These are phyloP conservation scores for Aspergillus conjunctus DNA, from an alignment of 495 filamentous ascomycete species.

Conservation along the genomic window DNA sequence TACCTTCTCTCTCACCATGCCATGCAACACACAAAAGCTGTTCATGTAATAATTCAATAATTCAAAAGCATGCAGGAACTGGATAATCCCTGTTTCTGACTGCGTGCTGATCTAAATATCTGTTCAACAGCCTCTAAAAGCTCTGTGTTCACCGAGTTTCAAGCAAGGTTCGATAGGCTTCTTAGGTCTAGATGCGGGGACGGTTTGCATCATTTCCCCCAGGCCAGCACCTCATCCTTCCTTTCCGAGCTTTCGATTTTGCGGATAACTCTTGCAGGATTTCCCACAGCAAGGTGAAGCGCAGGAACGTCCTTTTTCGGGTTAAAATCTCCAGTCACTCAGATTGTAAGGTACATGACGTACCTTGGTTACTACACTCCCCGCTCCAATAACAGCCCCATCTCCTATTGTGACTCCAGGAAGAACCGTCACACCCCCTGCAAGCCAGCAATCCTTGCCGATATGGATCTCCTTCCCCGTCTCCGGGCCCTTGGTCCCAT, in stretches of 20 bases:
- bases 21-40: too few species aligned
- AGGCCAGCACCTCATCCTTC: not conserved
- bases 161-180: too few species aligned
- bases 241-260: conserved; percentile 51
- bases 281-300: conserved; percentile 65
- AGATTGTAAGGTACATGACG: conserved; percentile 14
- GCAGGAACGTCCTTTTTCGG: conserved; percentile 58
- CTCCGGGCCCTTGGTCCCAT: conserved; percentile 77
- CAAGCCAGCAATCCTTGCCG: conserved; percentile 89
- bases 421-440: conserved; percentile 72
- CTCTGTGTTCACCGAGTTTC: too few species aligned
- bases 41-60: too few species aligned
- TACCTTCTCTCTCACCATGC: too few species aligned
- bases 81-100: too few species aligned
- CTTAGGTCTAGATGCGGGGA: not conserved
- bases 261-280: conserved; percentile 64
- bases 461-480: conserved; percentile 72
- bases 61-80: too few species aligned
- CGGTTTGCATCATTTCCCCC: not conserved
- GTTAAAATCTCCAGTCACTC: not conserved
- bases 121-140: too few species aligned
- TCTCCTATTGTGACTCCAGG: conserved; percentile 82
- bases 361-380: conserved; percentile 89
- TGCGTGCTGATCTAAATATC: too few species aligned
- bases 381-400: conserved; percentile 78